Evolutionary conservation across 1,284 basidiomycete species (phyloP).

Genomic region (Moniliella sp.): DNA sequence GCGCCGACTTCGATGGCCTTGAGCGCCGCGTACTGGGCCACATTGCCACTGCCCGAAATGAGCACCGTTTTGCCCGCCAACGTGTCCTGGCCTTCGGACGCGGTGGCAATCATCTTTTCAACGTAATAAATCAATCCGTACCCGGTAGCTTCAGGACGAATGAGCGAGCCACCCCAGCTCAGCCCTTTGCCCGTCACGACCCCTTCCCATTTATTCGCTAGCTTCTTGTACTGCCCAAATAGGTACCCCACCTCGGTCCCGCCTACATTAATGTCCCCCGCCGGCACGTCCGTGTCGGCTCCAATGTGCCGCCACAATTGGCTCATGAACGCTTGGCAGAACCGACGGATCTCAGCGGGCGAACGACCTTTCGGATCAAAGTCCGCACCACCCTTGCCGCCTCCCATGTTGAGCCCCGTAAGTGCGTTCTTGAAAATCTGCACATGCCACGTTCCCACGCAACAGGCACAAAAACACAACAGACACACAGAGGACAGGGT

Average conservation of each 20-base stretch:
- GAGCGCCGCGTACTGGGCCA: constrained; percentile 55
- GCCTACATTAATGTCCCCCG: constrained; percentile 46
- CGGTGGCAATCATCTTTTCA: constrained; percentile 41
- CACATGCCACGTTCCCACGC: too few species aligned
- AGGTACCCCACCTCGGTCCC: constrained; percentile 12
- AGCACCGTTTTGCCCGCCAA: constrained; percentile 43
- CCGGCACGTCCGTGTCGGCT: constrained; percentile 54
- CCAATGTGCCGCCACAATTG: constrained; percentile 25
- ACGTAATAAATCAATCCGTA: constrained; percentile 63
- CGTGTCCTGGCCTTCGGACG: constrained; percentile 25
- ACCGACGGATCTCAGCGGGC: constrained; percentile 52
- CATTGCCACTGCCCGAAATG: constrained; percentile 50
- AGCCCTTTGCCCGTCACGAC: constrained; percentile 57
- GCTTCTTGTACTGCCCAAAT: constrained; percentile 44
- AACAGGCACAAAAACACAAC: too few species aligned
- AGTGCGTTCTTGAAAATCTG: constrained; percentile 68
- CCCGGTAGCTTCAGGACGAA: constrained; percentile 35
- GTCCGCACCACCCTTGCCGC: constrained; percentile 43
- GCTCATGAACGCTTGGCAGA: constrained; percentile 37
- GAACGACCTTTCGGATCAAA: constrained; percentile 65
- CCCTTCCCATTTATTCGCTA: constrained; percentile 54
- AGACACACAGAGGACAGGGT: too few species aligned
- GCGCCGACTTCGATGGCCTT: constrained; percentile 60
- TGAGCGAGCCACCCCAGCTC: constrained; percentile 42
- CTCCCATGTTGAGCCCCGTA: constrained; percentile 56